Base-by-base conservation (phyloP, 2,329 filamentous ascomycete genomes). In the Alternaria sp. region DNA sequence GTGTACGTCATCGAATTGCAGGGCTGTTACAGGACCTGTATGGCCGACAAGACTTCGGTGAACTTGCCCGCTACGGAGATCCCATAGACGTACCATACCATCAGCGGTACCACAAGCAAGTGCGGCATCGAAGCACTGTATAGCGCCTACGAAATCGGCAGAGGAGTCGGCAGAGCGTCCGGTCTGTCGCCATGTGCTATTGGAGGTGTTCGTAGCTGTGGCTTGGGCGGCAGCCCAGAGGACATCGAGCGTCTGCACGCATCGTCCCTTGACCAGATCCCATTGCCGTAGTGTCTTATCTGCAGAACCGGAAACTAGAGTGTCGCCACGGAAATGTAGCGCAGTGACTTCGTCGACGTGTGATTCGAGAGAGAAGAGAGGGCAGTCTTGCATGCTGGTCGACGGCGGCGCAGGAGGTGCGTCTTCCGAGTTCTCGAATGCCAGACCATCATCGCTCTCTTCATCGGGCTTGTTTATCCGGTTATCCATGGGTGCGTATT, bases 221-320 rank as follows among this genome's bases (percentile, higher is more conserved):
- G 93, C 93, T 82, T 97, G 94, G 3, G 96, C 94, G 5, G 96
- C 94, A 10, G 96, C 96, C 96, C 96, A 99, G 79, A 99, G 91
- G 7, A 99, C 95, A 80, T 99, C 96, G 52, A 99, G 85, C 3
- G 96, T 99, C 81, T 99, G 96, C 57, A 99, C 92, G 79, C 96
- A 98, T 52, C 96, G 91, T n/a, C 96, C 96, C 79, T 94, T 97
- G 74, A 95, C 92, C 54, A 99, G 86, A 83, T 99, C 96, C 96
- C 96, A 99, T 79, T 99, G 96, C 47, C 96, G 90, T 59, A 99
- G 85, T 1, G 96, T 99, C 85, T 99, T 99, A 83, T 99, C 96
- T 1, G 96, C 91, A 8, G 95, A 98, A 12, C 96, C 96, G 2
- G 96, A 99, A 30, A 99, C 93, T 15, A 99, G 86, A 0, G 93